A percentile compares a stretch with the other conserved stretches of the same genome.
Conservation (phyloP, 345 rosid genomes). For the Sapria himalayana region DNA sequence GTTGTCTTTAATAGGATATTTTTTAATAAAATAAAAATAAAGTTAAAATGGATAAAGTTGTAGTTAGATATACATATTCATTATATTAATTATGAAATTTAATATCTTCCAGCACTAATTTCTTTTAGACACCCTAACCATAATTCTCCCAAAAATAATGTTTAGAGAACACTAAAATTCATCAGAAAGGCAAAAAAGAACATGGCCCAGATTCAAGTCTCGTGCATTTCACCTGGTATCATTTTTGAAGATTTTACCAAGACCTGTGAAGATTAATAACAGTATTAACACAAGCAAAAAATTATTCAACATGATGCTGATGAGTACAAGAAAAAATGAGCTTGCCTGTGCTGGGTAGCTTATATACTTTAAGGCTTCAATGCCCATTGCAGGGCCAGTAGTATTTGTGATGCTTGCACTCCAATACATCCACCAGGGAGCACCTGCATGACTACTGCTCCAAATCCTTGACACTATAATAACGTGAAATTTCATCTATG, state of each 20-base stretch:
- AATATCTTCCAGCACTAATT: no score
- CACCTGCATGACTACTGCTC: conserved; percentile 41
- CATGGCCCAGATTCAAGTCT: no score
- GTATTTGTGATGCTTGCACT: conserved; percentile 95
- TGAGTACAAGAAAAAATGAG: background rate
- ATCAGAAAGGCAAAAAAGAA: no score
- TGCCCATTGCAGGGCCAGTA: conserved; percentile 95
- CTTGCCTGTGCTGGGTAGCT: conserved; percentile 95
- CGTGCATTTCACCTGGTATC: conserved; percentile 65
- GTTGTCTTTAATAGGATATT: no score
- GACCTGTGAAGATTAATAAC: conserved; percentile 30
- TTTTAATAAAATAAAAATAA: no score
- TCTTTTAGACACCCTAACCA: no score
- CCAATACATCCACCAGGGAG: conserved; percentile 94
- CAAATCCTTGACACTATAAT: conserved; percentile 70
- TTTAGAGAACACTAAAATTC: no score
- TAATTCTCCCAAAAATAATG: no score
- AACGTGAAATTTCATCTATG: no score
- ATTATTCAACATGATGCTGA: background rate
- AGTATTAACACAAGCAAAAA: conserved; percentile 1
- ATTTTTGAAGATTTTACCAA: conserved; percentile 86
- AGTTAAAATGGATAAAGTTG: no score
- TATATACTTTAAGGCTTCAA: conserved; percentile 87
- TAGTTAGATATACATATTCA: no score
- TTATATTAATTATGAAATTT: no score